Base-by-base conservation (phyloP, 2,329 filamentous ascomycete species). In the Whalleya microplaca region DNA sequence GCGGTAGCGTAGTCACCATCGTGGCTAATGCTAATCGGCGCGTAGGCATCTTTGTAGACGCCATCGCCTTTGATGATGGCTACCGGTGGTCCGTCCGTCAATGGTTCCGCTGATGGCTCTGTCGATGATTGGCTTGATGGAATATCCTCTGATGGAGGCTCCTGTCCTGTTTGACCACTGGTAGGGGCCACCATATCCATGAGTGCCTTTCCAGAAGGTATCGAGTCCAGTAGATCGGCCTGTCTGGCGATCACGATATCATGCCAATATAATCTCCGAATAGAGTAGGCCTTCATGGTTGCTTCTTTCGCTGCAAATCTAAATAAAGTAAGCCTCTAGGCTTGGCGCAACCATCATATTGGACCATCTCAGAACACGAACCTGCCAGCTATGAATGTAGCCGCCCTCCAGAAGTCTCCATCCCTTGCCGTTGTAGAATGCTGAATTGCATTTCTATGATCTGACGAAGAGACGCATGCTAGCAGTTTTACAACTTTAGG, bases 1-100 rank as follows among this genome's bases (percentile, higher is more conserved):
- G 89, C 89, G 19, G 83, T 87, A 9, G 92, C 92, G 74, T 92
- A 96, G 7, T 91, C 88, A 1, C 84, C 87, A 72, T 97, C 93
- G 71, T 97, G 93, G 67, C 89, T 95, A 65, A 97, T 96, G 57
- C 89, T 94, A 44, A 96, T 71, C 66, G 84, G 79, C 14, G 87
- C 91, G 48, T 85, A 77, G 62, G 85, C 82, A 56, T 78, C 71
- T 41, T 64, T 69, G 18, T 55, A 66, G 16, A 54, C 66, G 1
- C 56, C 64, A 23, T 62, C 61, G 7, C 67, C 69, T 57, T 63
- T 70, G 55, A 82, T 74, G 48, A 80, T 64, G 7, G 77, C 80
- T 2, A 81, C 64, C 0, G 80, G 80, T 21, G 79, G 75, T 3
- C 76, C 75, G 59, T 73, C 76, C 0, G 70, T 61, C 42, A 41